Evolutionary conservation across 2,329 filamentous ascomycete genomes (phyloP).

Genomic region (Phaeosphaeriaceae sp.): DNA sequence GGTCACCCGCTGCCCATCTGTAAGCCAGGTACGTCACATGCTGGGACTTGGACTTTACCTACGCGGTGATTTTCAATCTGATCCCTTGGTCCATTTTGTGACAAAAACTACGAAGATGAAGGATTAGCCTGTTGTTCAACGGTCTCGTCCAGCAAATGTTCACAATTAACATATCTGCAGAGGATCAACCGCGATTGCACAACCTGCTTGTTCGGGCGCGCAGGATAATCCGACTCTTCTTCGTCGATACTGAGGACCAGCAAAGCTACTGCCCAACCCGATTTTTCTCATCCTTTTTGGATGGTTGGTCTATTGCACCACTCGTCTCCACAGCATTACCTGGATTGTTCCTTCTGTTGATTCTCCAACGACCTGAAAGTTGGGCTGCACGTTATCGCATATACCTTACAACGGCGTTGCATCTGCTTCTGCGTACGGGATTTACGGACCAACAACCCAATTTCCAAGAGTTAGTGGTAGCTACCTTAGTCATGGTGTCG

Average conservation of each 20-base stretch:
- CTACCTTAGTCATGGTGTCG: slow-evolving; percentile 40
- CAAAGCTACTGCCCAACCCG: not conserved
- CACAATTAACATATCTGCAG: not conserved
- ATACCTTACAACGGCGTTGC: not conserved
- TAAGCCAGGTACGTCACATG: not conserved
- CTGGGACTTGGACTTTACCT: not conserved
- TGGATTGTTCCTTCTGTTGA: not conserved
- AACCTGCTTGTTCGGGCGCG: not conserved
- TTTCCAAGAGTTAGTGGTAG: slow-evolving; percentile 26
- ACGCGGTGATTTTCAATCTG: not conserved
- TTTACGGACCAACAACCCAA: slow-evolving; percentile 28
- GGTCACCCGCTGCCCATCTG: not conserved
- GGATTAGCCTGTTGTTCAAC: not conserved
- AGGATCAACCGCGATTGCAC: not conserved
- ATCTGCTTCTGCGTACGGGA: slow-evolving; percentile 26
- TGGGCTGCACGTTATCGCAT: not conserved
- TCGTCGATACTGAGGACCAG: not conserved
- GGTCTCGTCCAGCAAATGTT: not conserved
- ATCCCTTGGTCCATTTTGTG: not conserved
- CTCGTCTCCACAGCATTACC: not conserved
- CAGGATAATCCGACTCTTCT: not conserved
- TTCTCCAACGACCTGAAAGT: not conserved
- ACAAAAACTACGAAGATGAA: not conserved
- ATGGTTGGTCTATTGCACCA: not conserved
- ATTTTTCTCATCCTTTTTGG: not conserved